Conservation (phyloP, 139 green algal species). For the Chlorella sp. region DNA sequence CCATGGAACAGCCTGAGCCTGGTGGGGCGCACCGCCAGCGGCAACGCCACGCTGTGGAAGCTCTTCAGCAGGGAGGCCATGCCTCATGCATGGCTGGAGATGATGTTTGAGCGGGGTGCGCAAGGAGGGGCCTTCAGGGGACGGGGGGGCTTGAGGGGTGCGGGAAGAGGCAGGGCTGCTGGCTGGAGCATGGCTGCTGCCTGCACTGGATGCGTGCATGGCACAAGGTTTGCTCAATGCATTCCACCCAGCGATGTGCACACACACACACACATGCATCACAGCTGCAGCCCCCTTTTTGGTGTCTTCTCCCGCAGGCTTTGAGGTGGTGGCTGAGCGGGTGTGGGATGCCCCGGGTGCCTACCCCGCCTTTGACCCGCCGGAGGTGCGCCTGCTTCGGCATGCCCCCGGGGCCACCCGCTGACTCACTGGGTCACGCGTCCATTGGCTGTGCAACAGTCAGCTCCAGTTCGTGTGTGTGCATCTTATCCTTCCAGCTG, state of each 20-base stretch:
- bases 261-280: too few species aligned
- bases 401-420: too few species aligned
- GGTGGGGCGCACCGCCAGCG: not conserved
- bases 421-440: too few species aligned
- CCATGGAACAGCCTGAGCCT: constrained; percentile 44
- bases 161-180: not conserved
- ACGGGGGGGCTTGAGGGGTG: not conserved
- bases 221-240: not conserved
- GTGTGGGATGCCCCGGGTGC: not conserved
- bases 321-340: constrained; percentile 9
- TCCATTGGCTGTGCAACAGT: too few species aligned
- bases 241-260: too few species aligned
- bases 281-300: too few species aligned
- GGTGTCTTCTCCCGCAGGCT: not conserved
- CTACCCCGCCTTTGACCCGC: constrained; percentile 60
- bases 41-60: constrained; percentile 58
- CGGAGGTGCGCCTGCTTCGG: constrained; percentile 43
- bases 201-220: not conserved
- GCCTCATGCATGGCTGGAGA: constrained; percentile 24
- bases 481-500: too few species aligned
- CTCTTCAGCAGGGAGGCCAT: constrained; percentile 66
- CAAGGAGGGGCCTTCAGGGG: not conserved
- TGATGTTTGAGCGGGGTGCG: constrained; percentile 60
- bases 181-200: not conserved
- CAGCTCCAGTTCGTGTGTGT: too few species aligned